Base-by-base conservation (phyloP, 139 green algal genomes). In the Micractinium conductrix region DNA sequence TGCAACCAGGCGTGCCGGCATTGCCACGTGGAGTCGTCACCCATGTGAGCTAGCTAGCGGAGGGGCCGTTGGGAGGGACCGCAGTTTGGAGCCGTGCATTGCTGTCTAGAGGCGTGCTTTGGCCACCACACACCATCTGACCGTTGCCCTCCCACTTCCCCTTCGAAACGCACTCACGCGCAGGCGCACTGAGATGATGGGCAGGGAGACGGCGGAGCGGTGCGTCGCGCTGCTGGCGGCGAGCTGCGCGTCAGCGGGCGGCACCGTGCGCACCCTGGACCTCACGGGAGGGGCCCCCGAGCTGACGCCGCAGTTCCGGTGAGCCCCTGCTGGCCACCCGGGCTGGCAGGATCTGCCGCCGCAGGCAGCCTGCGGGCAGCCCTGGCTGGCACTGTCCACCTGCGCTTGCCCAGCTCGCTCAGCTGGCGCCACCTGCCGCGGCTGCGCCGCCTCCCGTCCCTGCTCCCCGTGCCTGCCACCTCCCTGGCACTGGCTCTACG, bases 1-100 rank as follows among this genome's bases (percentile, higher is more conserved):
- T 99, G 97, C 95, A 99, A 99, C 91, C 97, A 99, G 88, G 94
- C 95, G 4, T 99, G 97, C 92, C 90, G 80, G 35, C 97, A 99
- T 88, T 99, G 97, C 92, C 97, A 99, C 85, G 97, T 99, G 78
- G 97, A 99, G 85, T 96, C 89, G 50, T 98, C 94, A 0, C 97
- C 97, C 14, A 88, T 91, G 79, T 82, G 86, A n/a, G 75, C 1
- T n/a, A n/a, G n/a, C n/a, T n/a, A n/a, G n/a, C n/a, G n/a, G n/a
- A n/a, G n/a, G n/a, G n/a, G n/a, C n/a, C n/a, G n/a, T n/a, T n/a
- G n/a, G n/a, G n/a, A n/a, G n/a, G 16, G 73, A 9, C 30, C 7
- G 26, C 16, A 16, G 53, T 62, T 21, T 62, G 53, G 19, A 62
- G 8, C 16, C 48, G 12, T 62, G 53, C 53, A 62, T 24, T 22